A percentile compares a stretch with the other conserved stretches of the same genome.
phyloP scores from a whole-genome alignment of 208 protist genomes.

The Tritrichomonas foetus region DNA sequence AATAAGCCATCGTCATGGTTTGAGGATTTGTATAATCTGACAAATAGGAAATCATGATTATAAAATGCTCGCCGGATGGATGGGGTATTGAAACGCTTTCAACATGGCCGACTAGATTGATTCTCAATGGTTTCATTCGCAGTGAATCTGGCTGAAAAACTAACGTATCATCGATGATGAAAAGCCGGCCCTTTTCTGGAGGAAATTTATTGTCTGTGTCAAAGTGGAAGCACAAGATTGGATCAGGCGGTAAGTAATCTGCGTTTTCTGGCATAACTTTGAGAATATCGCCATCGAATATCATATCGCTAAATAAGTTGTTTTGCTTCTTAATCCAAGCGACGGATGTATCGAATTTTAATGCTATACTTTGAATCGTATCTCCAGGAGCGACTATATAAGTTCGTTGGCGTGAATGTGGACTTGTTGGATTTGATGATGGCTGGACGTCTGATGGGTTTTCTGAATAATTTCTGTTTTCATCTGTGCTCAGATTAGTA shows the following conservation, averaged over 20 bases:
- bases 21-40: too few relatives aligned
- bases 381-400: too few relatives aligned
- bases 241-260: neutral
- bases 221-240: neutral
- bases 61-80: neutral
- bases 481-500: too few relatives aligned
- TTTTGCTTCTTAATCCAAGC: neutral
- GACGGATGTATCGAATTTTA: neutral
- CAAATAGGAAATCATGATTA: too few relatives aligned
- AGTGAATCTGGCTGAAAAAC: neutral
- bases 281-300: neutral
- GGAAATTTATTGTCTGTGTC: neutral
- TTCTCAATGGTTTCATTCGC: neutral
- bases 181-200: neutral
- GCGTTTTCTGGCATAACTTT: neutral
- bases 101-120: neutral
- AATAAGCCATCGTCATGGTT: too few relatives aligned
- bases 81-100: neutral
- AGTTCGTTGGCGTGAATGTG: too few relatives aligned
- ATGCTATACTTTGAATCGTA: neutral
- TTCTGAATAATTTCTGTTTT: too few relatives aligned
- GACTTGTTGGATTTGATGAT: too few relatives aligned
- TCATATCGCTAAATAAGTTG: neutral
- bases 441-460: too few relatives aligned
- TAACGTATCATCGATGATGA: neutral